Percentiles rank a stretch among this genome's conserved stretches.
These are phyloP conservation scores for Allomyces macrogynus DNA, from an alignment of 192 early-diverging fungal species.

Conservation along the genomic window DNA sequence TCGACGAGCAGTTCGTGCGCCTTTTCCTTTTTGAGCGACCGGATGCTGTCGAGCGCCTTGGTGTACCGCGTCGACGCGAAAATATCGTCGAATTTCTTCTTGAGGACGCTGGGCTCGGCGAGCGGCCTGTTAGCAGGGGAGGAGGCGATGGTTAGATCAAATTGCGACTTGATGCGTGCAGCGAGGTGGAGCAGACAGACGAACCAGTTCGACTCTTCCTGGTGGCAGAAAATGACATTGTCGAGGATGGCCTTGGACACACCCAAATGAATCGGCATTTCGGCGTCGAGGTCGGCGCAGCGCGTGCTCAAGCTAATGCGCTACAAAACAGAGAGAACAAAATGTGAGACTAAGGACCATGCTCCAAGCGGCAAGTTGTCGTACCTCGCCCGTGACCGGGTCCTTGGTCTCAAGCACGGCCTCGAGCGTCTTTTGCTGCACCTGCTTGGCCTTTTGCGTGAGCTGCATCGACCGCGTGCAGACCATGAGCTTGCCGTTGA, in stretches of 20 bases:
- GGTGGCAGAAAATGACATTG: constrained; percentile 97
- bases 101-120: constrained; percentile 59
- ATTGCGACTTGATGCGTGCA: too few species aligned
- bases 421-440: constrained; percentile 61
- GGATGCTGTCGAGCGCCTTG: constrained; percentile 72
- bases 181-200: not conserved
- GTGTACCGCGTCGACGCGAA: constrained; percentile 84
- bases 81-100: constrained; percentile 98
- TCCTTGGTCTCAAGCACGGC: constrained; percentile 37
- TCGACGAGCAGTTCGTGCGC: constrained; percentile 36
- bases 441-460: constrained; percentile 37
- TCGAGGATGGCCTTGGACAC: constrained; percentile 81
- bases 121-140: constrained; percentile 46
- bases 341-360: too few species aligned
- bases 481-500: constrained; percentile 48
- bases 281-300: constrained; percentile 69
- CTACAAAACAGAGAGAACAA: constrained; percentile 3
- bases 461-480: constrained; percentile 55
- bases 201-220: constrained; percentile 89
- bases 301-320: constrained; percentile 47
- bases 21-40: constrained; percentile 50
- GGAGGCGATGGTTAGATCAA: not conserved
- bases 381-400: constrained; percentile 27
- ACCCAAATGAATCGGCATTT: constrained; percentile 67
- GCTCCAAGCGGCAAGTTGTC: too few species aligned